These are phyloP conservation scores for Wallacemonas sp. DNA, from an alignment of 208 protist species.

Conservation along the genomic window DNA sequence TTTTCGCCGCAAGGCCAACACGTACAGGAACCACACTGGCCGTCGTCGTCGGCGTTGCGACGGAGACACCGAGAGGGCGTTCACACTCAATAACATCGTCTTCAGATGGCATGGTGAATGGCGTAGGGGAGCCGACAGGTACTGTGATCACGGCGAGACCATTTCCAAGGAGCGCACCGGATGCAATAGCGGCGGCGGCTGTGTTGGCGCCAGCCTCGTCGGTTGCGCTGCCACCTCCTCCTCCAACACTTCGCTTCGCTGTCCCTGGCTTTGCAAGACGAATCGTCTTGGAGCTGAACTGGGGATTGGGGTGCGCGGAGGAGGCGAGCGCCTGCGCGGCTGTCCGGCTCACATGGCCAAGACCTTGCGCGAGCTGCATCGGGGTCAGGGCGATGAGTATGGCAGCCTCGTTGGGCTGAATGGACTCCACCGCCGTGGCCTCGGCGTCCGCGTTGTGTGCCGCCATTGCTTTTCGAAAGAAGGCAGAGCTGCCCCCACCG, in stretches of 20 bases:
- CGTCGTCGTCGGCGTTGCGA: too few relatives aligned
- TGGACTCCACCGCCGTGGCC: constrained; percentile 25
- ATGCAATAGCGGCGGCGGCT: neutral
- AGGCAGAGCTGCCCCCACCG: neutral
- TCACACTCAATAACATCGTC: neutral
- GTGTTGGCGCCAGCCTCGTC: neutral
- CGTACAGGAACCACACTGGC: too few relatives aligned
- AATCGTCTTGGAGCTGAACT: constrained; percentile 5
- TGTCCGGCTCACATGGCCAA: constrained; percentile 12
- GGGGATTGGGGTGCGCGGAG: neutral
- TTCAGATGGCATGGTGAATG: constrained; percentile 2
- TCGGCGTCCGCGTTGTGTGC: constrained; percentile 31
- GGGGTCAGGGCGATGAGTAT: constrained; percentile 72
- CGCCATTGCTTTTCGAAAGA: constrained; percentile 28
- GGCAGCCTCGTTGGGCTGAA: constrained; percentile 39
- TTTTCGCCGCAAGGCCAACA: constrained; percentile 3
- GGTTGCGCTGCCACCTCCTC: neutral
- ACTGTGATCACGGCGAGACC: constrained; percentile 2
- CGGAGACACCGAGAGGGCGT: too few relatives aligned
- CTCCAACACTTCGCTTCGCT: neutral
- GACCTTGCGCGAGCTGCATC: constrained; percentile 56
- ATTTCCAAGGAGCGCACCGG: neutral
- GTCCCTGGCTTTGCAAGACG: neutral
- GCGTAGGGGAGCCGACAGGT: neutral
- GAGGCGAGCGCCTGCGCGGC: neutral